Evolutionary conservation across 306 rosid genomes (phyloP).

Genomic region (Vachellia pachyceras): DNA sequence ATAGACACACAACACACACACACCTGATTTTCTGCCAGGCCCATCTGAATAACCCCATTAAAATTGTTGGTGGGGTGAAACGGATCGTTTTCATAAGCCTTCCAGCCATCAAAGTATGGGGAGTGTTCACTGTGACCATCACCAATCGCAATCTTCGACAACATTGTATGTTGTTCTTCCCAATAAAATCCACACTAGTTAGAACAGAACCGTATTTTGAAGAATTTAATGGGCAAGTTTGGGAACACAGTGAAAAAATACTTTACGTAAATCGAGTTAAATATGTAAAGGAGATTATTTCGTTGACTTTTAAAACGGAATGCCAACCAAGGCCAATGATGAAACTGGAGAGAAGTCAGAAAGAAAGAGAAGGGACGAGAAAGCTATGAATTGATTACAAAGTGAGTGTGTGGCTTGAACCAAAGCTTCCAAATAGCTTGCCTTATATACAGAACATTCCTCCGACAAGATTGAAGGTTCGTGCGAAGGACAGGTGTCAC

Average conservation of each 20-base stretch:
- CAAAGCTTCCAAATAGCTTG: too few relatives aligned
- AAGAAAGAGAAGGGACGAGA: background rate
- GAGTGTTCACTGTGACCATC: constrained; percentile 76
- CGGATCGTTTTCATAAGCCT: constrained; percentile 70
- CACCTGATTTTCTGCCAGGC: constrained; percentile 90
- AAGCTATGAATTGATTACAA: background rate
- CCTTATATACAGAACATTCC: background rate
- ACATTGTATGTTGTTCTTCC: constrained; percentile 2
- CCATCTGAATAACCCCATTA: constrained; percentile 89
- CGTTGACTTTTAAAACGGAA: too few relatives aligned
- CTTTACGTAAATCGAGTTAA: too few relatives aligned
- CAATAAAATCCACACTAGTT: constrained; percentile 10
- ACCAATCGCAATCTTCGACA: constrained; percentile 75
- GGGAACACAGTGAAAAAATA: too few relatives aligned
- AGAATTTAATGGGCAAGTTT: too few relatives aligned
- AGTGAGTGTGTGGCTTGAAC: background rate
- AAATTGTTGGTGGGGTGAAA: constrained; percentile 65
- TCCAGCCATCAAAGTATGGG: constrained; percentile 86
- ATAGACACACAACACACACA: constrained; percentile 25
- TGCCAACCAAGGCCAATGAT: too few relatives aligned
- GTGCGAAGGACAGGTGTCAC: constrained; percentile 5
- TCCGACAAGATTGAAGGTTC: constrained; percentile 25
- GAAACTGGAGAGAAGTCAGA: background rate
- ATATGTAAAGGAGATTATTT: too few relatives aligned
- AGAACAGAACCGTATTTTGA: background rate